A percentile compares a stretch with the other conserved stretches of the same genome.
These are phyloP conservation scores for Podaxis rugospora DNA, from an alignment of 768 basidiomycete species.

Conservation along the genomic window DNA sequence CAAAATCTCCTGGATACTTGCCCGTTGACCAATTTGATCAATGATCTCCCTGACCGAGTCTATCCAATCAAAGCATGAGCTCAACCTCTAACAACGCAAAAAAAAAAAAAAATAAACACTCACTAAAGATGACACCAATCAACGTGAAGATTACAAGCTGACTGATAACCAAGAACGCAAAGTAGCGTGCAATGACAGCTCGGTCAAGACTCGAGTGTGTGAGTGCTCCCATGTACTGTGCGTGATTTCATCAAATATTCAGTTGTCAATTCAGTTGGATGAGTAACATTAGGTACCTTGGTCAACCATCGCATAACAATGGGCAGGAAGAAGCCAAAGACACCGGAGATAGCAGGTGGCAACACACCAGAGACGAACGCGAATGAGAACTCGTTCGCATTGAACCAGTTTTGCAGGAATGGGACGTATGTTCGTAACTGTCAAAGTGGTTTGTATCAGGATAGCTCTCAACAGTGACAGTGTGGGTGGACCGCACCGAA, in stretches of 20 bases:
- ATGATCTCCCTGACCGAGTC: constrained; percentile 42
- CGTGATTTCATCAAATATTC: constrained; percentile 39
- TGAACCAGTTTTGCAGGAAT: constrained; percentile 73
- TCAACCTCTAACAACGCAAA: neutral
- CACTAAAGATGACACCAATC: constrained; percentile 85
- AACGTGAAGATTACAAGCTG: constrained; percentile 93
- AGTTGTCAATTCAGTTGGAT: constrained; percentile 20
- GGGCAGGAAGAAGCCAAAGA: constrained; percentile 90
- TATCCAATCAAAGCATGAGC: constrained; percentile 13
- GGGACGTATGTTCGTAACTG: constrained; percentile 64
- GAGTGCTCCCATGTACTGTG: constrained; percentile 58
- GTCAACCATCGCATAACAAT: constrained; percentile 89
- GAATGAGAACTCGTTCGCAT: constrained; percentile 61
- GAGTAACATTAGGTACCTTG: constrained; percentile 32
- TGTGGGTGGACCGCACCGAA: constrained; percentile 41
- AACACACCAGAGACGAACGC: constrained; percentile 88
- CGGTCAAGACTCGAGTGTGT: constrained; percentile 84
- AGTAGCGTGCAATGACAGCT: constrained; percentile 89
- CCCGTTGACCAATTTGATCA: constrained; percentile 35
- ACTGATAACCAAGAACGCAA: constrained; percentile 88
- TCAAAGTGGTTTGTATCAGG: constrained; percentile 11
- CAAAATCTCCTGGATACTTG: constrained; percentile 44
- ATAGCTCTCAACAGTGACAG: neutral
- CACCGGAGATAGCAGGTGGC: constrained; percentile 81
- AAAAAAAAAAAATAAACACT: constrained; percentile 21